Conservation (phyloP, 306 rosid genomes). For the Sindora glabra region DNA sequence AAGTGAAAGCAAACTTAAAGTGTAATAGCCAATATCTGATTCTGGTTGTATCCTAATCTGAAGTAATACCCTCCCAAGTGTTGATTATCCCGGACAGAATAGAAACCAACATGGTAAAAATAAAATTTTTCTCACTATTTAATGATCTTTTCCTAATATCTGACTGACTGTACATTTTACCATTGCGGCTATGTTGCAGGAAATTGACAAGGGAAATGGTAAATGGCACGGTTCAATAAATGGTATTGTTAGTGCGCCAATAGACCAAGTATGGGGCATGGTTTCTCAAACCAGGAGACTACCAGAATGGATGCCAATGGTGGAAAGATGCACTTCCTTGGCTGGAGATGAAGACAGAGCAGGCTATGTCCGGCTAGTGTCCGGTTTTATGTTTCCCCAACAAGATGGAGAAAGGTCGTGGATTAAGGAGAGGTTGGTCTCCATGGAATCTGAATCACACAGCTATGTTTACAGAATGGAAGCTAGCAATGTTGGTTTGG, state of each 20-base stretch:
- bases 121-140: background rate
- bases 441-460: constrained; percentile 40
- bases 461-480: constrained; percentile 59
- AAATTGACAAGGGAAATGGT: constrained; percentile 22
- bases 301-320: constrained; percentile 75
- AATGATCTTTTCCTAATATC: background rate
- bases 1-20: background rate
- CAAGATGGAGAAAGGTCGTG: constrained; percentile 78
- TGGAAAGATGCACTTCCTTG: constrained; percentile 55
- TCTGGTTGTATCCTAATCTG: background rate
- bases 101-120: constrained; percentile 21
- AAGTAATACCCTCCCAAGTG: background rate
- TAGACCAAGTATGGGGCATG: constrained; percentile 53
- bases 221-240: constrained; percentile 66
- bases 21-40: background rate
- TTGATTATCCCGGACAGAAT: background rate
- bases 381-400: constrained; percentile 81
- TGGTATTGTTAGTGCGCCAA: constrained; percentile 52
- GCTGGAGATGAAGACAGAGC: constrained; percentile 51
- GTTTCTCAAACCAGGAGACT: constrained; percentile 56
- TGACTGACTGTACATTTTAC: too few species aligned
- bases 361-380: constrained; percentile 54
- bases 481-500: constrained; percentile 72
- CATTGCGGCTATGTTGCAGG: constrained; percentile 21
- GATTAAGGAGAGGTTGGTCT: constrained; percentile 74